Evolutionary conservation across 1,284 basidiomycete species (phyloP).

Genomic region (Termitomyces sp.): DNA sequence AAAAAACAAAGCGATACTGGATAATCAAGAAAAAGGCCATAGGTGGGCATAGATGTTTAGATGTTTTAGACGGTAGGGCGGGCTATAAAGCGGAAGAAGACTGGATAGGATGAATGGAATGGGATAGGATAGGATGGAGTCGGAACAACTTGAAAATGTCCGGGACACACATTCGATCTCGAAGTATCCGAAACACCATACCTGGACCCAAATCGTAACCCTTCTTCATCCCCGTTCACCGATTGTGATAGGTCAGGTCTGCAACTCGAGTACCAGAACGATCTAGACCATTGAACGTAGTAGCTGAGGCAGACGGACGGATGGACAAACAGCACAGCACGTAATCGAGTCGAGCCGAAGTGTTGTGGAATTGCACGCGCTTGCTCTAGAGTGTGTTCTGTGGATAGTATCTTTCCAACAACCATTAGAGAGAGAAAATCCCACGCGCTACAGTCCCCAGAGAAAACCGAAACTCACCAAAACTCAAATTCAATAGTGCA

Average conservation of each 20-base stretch:
- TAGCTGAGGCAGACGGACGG: neutral
- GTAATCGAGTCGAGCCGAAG: neutral
- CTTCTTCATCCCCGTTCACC: neutral
- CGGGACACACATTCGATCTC: neutral
- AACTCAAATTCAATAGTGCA: neutral
- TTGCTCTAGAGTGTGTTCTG: constrained; percentile 2
- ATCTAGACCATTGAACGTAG: neutral
- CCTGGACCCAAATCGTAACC: neutral
- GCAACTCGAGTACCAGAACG: neutral
- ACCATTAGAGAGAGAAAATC: neutral
- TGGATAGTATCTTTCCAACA: neutral
- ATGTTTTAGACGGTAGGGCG: neutral
- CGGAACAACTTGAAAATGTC: neutral
- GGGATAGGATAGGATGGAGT: neutral
- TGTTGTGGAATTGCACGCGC: neutral
- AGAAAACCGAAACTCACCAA: neutral
- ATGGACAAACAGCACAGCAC: neutral
- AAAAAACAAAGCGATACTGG: neutral
- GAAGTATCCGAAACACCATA: neutral
- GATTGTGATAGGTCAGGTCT: neutral
- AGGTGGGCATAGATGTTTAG: neutral
- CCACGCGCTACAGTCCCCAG: neutral
- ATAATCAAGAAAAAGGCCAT: neutral
- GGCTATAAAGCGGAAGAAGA: neutral
- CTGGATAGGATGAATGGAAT: neutral